These are phyloP conservation scores for Citrus mangshanensis DNA, from an alignment of 345 rosid species.

Conservation along the genomic window DNA sequence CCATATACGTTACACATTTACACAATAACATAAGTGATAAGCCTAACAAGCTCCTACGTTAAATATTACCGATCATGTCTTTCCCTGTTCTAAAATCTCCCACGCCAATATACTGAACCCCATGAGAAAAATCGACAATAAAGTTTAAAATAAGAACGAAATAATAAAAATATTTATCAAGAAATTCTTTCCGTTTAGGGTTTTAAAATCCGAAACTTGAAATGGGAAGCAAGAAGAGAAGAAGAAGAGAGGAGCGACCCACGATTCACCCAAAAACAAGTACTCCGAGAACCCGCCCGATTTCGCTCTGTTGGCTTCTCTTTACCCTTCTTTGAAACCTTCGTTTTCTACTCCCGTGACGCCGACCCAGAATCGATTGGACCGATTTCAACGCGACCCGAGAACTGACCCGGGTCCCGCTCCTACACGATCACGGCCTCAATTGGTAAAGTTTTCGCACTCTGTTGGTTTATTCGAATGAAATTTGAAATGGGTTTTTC, in stretches of 20 bases:
- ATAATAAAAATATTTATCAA: neutral
- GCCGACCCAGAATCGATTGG: constrained; percentile 78
- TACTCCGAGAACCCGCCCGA: constrained; percentile 80
- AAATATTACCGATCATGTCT: too few relatives aligned
- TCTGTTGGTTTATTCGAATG: neutral
- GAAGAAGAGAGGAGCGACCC: constrained; percentile 46
- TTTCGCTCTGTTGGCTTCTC: constrained; percentile 65
- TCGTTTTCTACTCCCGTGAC: constrained; percentile 57
- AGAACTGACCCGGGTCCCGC: constrained; percentile 80
- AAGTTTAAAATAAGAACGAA: neutral
- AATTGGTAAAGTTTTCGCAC: constrained; percentile 39
- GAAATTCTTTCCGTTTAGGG: neutral
- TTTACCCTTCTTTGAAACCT: constrained; percentile 69
- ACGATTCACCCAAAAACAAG: constrained; percentile 56
- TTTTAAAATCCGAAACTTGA: neutral
- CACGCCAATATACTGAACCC: neutral
- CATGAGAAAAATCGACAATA: too few relatives aligned
- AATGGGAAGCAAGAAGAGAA: constrained; percentile 53
- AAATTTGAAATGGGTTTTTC: neutral
- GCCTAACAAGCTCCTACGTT: too few relatives aligned
- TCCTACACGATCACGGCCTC: constrained; percentile 68
- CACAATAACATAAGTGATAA: too few relatives aligned
- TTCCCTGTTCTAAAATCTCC: neutral
- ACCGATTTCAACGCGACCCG: constrained; percentile 83
- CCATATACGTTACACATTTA: too few relatives aligned